Percentiles rank a stretch among this genome's conserved stretches.
These are phyloP conservation scores for Penicillium brevicompactum DNA, from an alignment of 2,329 filamentous ascomycete species.

Conservation along the genomic window DNA sequence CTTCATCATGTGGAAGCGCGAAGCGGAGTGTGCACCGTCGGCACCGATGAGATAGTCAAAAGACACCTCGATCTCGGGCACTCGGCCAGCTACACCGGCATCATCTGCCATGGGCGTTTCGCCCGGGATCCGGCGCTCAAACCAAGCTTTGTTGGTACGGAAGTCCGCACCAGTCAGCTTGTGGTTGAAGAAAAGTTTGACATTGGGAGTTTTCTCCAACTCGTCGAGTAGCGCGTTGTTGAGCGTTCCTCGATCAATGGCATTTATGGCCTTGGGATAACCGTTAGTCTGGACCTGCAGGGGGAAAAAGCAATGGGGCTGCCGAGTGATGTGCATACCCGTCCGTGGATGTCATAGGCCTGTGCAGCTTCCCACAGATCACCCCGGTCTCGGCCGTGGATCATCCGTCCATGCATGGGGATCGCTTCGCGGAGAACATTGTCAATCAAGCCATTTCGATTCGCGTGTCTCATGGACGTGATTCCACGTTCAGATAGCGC, in stretches of 20 bases:
- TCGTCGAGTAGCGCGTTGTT: constrained; percentile 84
- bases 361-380: constrained; percentile 77
- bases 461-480: constrained; percentile 76
- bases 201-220: constrained; percentile 81
- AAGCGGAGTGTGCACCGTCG: constrained; percentile 90
- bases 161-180: constrained; percentile 93
- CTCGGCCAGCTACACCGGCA: constrained; percentile 45
- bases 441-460: constrained; percentile 68
- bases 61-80: constrained; percentile 74
- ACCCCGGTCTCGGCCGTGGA: constrained; percentile 73
- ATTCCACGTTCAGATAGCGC: constrained; percentile 93
- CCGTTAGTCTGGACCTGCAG: constrained; percentile 1
- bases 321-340: constrained; percentile 56
- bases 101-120: constrained; percentile 34
- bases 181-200: constrained; percentile 89
- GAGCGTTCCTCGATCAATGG: constrained; percentile 79
- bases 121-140: constrained; percentile 60
- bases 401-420: constrained; percentile 96
- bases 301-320: constrained; percentile 9
- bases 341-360: constrained; percentile 84
- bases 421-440: constrained; percentile 77
- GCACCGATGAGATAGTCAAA: constrained; percentile 95
- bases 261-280: constrained; percentile 70
- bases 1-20: constrained; percentile 95
- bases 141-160: constrained; percentile 77